Conservation (phyloP, 202 grass and related monocot genomes). For the Zoysia matrella region DNA sequence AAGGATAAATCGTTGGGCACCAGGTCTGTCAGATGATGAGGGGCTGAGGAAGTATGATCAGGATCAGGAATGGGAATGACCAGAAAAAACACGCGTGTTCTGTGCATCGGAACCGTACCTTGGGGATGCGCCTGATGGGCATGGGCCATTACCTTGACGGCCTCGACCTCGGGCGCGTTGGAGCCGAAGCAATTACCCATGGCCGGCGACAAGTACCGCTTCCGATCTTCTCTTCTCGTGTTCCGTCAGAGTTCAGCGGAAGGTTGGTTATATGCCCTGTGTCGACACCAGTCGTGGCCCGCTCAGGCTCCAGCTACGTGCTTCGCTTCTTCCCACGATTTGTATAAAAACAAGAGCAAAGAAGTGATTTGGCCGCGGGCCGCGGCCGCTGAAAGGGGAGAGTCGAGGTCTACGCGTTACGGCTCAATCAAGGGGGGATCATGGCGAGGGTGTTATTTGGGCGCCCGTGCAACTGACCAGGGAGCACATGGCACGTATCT, state of each 20-base stretch:
- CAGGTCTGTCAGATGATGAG: neutral
- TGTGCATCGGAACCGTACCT: slow-evolving; percentile 30
- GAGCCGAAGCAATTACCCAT: slow-evolving; percentile 69
- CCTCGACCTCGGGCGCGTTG: slow-evolving; percentile 32
- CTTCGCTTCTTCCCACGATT: neutral
- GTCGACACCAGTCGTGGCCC: slow-evolving; percentile 8
- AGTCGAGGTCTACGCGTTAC: slow-evolving; percentile 9
- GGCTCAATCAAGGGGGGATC: slow-evolving; percentile 16
- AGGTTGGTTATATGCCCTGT: neutral
- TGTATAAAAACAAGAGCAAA: neutral
- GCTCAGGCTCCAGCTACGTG: slow-evolving; percentile 27
- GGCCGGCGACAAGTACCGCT: neutral
- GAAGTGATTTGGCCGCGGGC: neutral
- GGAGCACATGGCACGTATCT: slow-evolving; percentile 22
- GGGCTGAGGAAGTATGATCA: neutral
- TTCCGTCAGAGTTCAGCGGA: neutral
- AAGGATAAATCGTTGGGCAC: neutral
- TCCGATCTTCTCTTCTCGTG: neutral
- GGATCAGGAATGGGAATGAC: neutral
- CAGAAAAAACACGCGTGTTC: no score
- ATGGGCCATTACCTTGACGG: slow-evolving; percentile 42
- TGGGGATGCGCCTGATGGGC: slow-evolving; percentile 38
- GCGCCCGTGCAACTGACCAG: slow-evolving; percentile 18
- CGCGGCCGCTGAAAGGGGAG: slow-evolving; percentile 8
- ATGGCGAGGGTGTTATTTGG: slow-evolving; percentile 19